phyloP scores from a whole-genome alignment of 2,329 filamentous ascomycete species.

The Monosporascus sp. region DNA sequence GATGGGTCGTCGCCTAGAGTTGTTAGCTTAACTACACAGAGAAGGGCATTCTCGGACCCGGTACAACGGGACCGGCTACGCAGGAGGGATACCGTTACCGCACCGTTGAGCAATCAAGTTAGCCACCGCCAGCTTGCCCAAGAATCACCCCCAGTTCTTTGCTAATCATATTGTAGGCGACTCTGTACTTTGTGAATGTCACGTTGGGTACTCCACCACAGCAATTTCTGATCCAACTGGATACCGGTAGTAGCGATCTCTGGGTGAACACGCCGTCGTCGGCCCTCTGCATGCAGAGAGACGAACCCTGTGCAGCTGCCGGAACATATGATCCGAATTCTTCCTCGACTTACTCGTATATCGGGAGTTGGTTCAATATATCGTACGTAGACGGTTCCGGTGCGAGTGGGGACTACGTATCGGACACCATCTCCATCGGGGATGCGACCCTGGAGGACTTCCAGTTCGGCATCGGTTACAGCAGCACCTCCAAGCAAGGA shows the following conservation, averaged over 20 bases:
- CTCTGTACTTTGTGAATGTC: conserved; percentile 59
- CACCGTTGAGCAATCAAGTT: conserved; percentile 52
- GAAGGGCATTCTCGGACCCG: conserved; percentile 34
- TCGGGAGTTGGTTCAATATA: conserved; percentile 79
- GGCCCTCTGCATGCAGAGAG: conserved; percentile 45
- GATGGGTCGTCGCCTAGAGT: conserved; percentile 31
- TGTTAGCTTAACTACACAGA: conserved; percentile 39
- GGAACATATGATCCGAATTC: conserved; percentile 65
- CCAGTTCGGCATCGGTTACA: conserved; percentile 71
- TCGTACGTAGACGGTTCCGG: conserved; percentile 78
- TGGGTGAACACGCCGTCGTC: conserved; percentile 66
- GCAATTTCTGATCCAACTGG: conserved; percentile 52
- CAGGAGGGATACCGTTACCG: conserved; percentile 38
- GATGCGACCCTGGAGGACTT: conserved; percentile 46
- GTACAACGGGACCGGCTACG: conserved; percentile 38
- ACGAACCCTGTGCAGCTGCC: conserved; percentile 49
- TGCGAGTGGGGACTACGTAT: conserved; percentile 73
- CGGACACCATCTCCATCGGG: conserved; percentile 63
- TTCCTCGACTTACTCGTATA: conserved; percentile 70
- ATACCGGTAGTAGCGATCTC: conserved; percentile 65
- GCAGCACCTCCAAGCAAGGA: conserved; percentile 56
- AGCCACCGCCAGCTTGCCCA: conserved; percentile 10
- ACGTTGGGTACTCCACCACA: conserved; percentile 59
- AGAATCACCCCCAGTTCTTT: not conserved
- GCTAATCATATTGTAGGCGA: conserved; percentile 38